Evolutionary conservation across 2,329 filamentous ascomycete genomes (phyloP).

Genomic region (Alternaria sp.): DNA sequence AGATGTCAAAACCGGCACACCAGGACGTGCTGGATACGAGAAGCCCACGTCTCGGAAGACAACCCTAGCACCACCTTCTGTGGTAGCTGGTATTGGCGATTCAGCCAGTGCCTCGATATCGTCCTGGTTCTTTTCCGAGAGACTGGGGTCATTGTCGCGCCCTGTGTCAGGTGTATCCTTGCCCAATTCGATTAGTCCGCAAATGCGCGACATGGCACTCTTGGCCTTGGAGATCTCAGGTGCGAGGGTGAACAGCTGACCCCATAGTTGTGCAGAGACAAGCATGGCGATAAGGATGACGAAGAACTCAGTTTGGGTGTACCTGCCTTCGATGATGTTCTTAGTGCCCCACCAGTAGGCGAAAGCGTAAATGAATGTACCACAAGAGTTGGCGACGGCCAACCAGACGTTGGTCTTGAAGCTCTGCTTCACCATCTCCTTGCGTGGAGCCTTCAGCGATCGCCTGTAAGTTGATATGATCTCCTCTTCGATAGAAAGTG

Average conservation of each 20-base stretch:
- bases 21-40: conserved; percentile 68
- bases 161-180: conserved; percentile 43
- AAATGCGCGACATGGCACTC: conserved; percentile 74
- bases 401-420: conserved; percentile 65
- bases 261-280: conserved; percentile 74
- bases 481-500: conserved; percentile 59
- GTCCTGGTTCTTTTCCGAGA: conserved; percentile 62
- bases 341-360: conserved; percentile 82
- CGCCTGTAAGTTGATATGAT: conserved; percentile 54
- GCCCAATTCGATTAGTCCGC: conserved; percentile 64
- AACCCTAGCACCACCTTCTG: conserved; percentile 59
- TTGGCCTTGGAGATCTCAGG: conserved; percentile 75
- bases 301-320: conserved; percentile 73
- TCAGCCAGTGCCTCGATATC: conserved; percentile 43
- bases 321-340: conserved; percentile 70
- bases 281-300: conserved; percentile 75
- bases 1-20: conserved; percentile 62
- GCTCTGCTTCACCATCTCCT: conserved; percentile 57
- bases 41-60: conserved; percentile 67
- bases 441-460: conserved; percentile 55
- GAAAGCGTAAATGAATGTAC: conserved; percentile 74
- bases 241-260: conserved; percentile 75
- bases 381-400: conserved; percentile 64
- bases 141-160: conserved; percentile 82
- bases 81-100: conserved; percentile 68